These are phyloP conservation scores for Venturia asperata DNA, from an alignment of 2,329 filamentous ascomycete genomes.

Conservation along the genomic window DNA sequence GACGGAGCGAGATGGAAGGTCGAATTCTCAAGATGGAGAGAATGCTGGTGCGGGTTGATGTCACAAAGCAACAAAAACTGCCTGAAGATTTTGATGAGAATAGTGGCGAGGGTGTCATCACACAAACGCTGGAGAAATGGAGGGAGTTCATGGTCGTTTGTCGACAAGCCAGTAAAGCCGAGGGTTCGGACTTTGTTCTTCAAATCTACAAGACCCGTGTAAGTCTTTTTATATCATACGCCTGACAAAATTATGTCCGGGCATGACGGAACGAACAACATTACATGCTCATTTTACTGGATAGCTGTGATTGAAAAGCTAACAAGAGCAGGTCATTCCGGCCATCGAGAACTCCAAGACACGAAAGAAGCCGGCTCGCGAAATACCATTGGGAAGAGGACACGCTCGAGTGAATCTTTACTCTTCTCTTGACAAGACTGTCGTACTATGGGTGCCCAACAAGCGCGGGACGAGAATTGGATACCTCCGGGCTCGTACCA, in stretches of 20 bases:
- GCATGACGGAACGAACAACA: background rate
- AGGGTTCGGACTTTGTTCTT: conserved; percentile 48
- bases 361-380: conserved; percentile 48
- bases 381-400: conserved; percentile 50
- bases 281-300: background rate
- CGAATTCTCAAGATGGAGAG: conserved; percentile 61
- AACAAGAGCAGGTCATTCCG: conserved; percentile 44
- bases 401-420: conserved; percentile 54
- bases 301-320: conserved; percentile 21
- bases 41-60: conserved; percentile 59
- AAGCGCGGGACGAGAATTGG: conserved; percentile 51
- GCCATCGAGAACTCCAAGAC: conserved; percentile 48
- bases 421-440: conserved; percentile 59
- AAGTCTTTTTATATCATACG: background rate
- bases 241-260: background rate
- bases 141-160: conserved; percentile 57
- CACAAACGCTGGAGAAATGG: conserved; percentile 56
- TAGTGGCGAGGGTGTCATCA: conserved; percentile 52
- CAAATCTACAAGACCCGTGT: conserved; percentile 54
- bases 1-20: conserved; percentile 38
- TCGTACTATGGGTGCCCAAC: conserved; percentile 54
- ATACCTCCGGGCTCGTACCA: conserved; percentile 55
- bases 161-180: conserved; percentile 48
- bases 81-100: conserved; percentile 59
- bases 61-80: conserved; percentile 43